Evolutionary conservation across 2,329 filamentous ascomycete genomes (phyloP), one percentile per base, ranked within the genome.

Genomic region (Peltaster fructicola): DNA sequence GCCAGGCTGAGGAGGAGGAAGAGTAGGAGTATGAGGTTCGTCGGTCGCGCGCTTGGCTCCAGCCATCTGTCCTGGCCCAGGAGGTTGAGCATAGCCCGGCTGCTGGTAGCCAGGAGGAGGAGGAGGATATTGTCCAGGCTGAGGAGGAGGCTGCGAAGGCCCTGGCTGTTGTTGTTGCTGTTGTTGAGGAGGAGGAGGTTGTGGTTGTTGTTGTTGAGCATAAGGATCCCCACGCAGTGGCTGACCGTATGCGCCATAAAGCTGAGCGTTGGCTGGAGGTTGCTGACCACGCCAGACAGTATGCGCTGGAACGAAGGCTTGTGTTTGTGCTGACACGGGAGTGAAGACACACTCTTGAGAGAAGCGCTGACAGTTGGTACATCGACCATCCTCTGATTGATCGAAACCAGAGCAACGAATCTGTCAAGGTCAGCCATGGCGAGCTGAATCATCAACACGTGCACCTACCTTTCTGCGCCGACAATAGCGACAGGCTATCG

Each of bases 331-430:
- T 3, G 71, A 77, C 13, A 80, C 73, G 3, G 74, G 73, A 1
- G 73, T 78, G 50, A 80, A 80, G 50, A 80, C 68, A 52, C 74
- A 80, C 45, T 77, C 72, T 50, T 79, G 73, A 36, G 73, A 73
- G 53, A 79, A 80, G 23, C 73, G 61, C 35, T 71, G 60, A 45
- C 73, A 80, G 47, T 79, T 79, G 41, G 62, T 67, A 56, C 73
- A 80, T 31, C 72, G 67, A 31, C 74, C 74, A 48, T 78, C 70
- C 18, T 72, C 66, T 18, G 71, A 75, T 29, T 64, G 66, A 41
- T 78, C 73, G 45, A 78, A 80, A 14, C 73, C 74, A 4, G 73
- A 78, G 56, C 73, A 80, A 31, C 74, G 70, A 47, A 79, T 78
- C 73, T 79, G 48, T 6, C 14, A 19, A 23, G 22, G 18, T 17